Percentiles rank a stretch among this genome's conserved stretches.
Evolutionary conservation across 345 rosid genomes (phyloP).

Genomic region (Carallia brachiata): DNA sequence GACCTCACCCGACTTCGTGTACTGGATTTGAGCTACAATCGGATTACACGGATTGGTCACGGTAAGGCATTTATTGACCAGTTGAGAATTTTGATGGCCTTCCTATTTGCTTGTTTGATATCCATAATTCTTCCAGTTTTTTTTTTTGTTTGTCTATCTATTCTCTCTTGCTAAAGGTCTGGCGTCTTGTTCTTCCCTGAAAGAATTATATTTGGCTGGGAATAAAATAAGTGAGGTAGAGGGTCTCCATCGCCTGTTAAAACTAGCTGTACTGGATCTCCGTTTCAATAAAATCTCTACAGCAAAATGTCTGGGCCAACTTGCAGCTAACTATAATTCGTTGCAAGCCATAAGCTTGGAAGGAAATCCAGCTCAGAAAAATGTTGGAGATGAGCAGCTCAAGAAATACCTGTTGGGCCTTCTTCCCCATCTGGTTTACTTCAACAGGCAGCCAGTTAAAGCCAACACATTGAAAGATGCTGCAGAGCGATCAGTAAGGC

Average conservation of each 20-base stretch:
- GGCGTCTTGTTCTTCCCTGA: constrained; percentile 92
- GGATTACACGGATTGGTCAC: constrained; percentile 86
- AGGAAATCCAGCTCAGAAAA: constrained; percentile 96
- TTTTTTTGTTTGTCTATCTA: neutral
- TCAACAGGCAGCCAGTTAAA: constrained; percentile 74
- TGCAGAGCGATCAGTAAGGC: constrained; percentile 59
- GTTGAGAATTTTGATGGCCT: neutral
- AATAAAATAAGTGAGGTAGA: constrained; percentile 91
- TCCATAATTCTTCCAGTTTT: no score
- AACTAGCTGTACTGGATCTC: constrained; percentile 74
- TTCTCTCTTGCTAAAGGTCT: constrained; percentile 46
- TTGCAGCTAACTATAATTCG: constrained; percentile 91
- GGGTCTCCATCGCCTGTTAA: constrained; percentile 93
- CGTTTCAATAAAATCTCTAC: constrained; percentile 91
- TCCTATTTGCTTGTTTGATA: neutral
- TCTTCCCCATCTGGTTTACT: constrained; percentile 78
- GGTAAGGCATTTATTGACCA: constrained; percentile 42
- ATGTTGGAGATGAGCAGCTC: constrained; percentile 91
- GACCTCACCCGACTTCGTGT: constrained; percentile 92
- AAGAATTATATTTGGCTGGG: constrained; percentile 91
- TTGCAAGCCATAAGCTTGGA: constrained; percentile 95
- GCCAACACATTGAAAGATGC: constrained; percentile 51
- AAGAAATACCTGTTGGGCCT: constrained; percentile 77
- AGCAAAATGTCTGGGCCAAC: constrained; percentile 83
- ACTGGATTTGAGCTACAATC: constrained; percentile 88